These are phyloP conservation scores for Xylariales sp. DNA, from an alignment of 2,329 filamentous ascomycete genomes.

Conservation along the genomic window DNA sequence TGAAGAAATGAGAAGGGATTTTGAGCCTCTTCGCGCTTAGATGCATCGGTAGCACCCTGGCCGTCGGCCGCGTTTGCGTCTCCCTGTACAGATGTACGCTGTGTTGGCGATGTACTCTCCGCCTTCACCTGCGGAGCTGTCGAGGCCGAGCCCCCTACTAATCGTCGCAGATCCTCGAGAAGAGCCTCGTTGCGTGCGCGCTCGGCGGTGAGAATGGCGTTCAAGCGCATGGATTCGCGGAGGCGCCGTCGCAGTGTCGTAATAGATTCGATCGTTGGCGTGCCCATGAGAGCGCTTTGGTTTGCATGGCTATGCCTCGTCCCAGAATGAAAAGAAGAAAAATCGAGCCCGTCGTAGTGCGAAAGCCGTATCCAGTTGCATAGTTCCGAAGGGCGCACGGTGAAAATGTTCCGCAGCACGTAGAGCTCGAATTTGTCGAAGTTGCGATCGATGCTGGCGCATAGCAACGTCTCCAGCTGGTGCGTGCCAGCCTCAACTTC, in stretches of 20 bases:
- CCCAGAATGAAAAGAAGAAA: slow-evolving; percentile 45
- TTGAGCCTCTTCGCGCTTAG: slow-evolving; percentile 12
- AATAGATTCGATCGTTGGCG: slow-evolving; percentile 74
- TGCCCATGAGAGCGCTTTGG: not conserved
- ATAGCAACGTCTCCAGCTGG: slow-evolving; percentile 84
- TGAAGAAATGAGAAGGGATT: slow-evolving; percentile 68
- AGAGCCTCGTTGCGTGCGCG: slow-evolving; percentile 58
- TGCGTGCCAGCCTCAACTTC: slow-evolving; percentile 92
- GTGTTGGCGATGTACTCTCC: slow-evolving; percentile 45
- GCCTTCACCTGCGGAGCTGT: slow-evolving; percentile 34
- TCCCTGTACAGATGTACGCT: slow-evolving; percentile 17
- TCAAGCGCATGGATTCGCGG: slow-evolving; percentile 63
- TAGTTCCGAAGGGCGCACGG: slow-evolving; percentile 71
- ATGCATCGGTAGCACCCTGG: slow-evolving; percentile 15
- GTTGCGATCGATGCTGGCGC: slow-evolving; percentile 83
- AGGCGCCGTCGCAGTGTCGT: slow-evolving; percentile 78
- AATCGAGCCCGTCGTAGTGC: slow-evolving; percentile 81
- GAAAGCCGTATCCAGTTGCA: slow-evolving; percentile 82
- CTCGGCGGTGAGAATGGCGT: slow-evolving; percentile 67
- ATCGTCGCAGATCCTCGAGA: slow-evolving; percentile 49
- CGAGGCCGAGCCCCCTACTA: slow-evolving; percentile 41
- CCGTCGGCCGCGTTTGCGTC: slow-evolving; percentile 21
- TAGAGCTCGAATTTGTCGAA: slow-evolving; percentile 92
- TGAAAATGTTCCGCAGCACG: slow-evolving; percentile 85
- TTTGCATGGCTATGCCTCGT: not conserved